These are phyloP conservation scores for Talaromyces borbonicus DNA, from an alignment of 495 filamentous ascomycete genomes.

Conservation along the genomic window DNA sequence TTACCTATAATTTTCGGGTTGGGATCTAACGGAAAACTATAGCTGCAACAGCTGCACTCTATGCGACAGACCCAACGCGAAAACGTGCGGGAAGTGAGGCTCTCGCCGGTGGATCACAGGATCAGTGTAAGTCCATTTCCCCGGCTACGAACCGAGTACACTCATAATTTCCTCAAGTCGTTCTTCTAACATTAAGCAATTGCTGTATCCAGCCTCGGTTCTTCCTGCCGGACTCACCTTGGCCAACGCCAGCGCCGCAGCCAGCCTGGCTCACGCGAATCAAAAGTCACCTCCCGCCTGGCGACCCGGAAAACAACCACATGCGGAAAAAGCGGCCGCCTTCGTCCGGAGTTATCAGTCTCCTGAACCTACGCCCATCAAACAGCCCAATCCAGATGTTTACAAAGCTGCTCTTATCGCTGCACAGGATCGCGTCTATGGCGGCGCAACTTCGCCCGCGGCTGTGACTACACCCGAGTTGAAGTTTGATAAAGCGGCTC, in stretches of 20 bases:
- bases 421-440: slow-evolving; percentile 44
- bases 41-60: slow-evolving; percentile 46
- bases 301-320: slow-evolving; percentile 48
- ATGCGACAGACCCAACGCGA: slow-evolving; percentile 37
- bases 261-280: slow-evolving; percentile 61
- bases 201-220: no score
- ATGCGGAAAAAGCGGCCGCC: slow-evolving; percentile 58
- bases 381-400: slow-evolving; percentile 48
- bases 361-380: slow-evolving; percentile 42
- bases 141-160: neutral
- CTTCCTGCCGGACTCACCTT: slow-evolving; percentile 44
- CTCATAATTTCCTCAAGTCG: neutral
- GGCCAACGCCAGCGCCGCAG: slow-evolving; percentile 64
- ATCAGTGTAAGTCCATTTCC: neutral
- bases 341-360: slow-evolving; percentile 58
- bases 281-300: slow-evolving; percentile 49
- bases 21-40: neutral
- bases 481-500: neutral
- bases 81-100: slow-evolving; percentile 27
- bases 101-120: slow-evolving; percentile 34
- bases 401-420: slow-evolving; percentile 67
- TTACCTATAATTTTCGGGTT: neutral
- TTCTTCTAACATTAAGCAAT: neutral
- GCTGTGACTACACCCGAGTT: slow-evolving; percentile 22
- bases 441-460: slow-evolving; percentile 23